Conservation (phyloP, 2,329 filamentous ascomycete species). For the Epichloe typhina region DNA sequence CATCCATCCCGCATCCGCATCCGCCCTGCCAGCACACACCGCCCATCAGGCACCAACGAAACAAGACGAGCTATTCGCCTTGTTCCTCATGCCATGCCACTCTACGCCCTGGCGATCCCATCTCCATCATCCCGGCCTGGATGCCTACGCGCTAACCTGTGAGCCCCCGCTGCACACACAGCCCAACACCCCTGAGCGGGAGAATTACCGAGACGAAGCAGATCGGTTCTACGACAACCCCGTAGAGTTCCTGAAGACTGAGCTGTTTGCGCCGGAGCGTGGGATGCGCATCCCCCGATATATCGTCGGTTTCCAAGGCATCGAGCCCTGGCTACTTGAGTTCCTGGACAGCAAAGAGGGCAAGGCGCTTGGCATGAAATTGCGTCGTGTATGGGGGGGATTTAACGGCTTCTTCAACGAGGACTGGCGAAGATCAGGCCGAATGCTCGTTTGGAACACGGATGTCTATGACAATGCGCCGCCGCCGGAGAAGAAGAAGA, state of each 20-base stretch:
- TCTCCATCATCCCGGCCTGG: conserved; percentile 59
- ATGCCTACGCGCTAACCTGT: conserved; percentile 77
- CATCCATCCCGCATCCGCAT: conserved; percentile 30
- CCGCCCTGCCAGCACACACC: conserved; percentile 11
- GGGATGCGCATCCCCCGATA: conserved; percentile 33
- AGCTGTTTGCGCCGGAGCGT: conserved; percentile 30
- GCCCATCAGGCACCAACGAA: conserved; percentile 10
- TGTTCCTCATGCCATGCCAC: conserved; percentile 92
- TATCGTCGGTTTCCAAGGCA: conserved; percentile 47
- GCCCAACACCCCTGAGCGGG: conserved; percentile 47
- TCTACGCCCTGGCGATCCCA: conserved; percentile 90
- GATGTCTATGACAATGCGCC: conserved; percentile 14
- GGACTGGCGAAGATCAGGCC: conserved; percentile 42
- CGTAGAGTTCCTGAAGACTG: conserved; percentile 37
- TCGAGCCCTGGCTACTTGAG: conserved; percentile 32
- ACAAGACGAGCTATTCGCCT: conserved; percentile 44
- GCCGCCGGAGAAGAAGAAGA: too few relatives aligned
- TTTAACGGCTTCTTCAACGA: conserved; percentile 52
- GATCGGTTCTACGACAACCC: conserved; percentile 73
- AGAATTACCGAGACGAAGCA: conserved; percentile 71
- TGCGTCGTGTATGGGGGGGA: conserved; percentile 41
- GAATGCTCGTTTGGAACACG: conserved; percentile 48
- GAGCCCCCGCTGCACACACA: conserved; percentile 66
- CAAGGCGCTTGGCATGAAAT: conserved; percentile 25
- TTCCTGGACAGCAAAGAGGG: conserved; percentile 31